Percentiles rank a stretch among this genome's conserved stretches.
These are phyloP conservation scores for Colletotrichum graminicola DNA, from an alignment of 2,329 filamentous ascomycete species.

Conservation along the genomic window DNA sequence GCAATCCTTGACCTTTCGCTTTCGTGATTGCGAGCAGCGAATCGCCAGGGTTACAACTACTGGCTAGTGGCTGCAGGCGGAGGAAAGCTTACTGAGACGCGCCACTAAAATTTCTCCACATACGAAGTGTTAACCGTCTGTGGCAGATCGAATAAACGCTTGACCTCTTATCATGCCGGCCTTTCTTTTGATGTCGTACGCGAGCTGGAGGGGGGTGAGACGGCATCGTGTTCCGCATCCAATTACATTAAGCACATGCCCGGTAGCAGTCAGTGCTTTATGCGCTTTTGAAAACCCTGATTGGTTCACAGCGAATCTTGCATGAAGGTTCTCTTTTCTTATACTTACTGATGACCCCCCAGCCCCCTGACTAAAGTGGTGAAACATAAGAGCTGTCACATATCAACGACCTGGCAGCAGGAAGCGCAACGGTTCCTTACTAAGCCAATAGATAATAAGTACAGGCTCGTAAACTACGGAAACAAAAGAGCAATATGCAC, in stretches of 20 bases:
- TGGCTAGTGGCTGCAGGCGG: not conserved
- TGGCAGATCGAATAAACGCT: conserved; percentile 17
- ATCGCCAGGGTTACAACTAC: not conserved
- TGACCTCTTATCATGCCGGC: not conserved
- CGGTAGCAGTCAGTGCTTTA: not conserved
- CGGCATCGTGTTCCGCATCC: not conserved
- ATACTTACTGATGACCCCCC: not conserved
- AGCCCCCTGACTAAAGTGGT: too few relatives aligned
- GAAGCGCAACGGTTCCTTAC: not conserved
- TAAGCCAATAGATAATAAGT: too few relatives aligned
- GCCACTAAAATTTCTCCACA: conserved; percentile 1
- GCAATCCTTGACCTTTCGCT: not conserved
- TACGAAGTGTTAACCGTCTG: conserved; percentile 12
- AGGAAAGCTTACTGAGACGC: conserved; percentile 6
- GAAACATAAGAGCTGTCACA: not conserved
- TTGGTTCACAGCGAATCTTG: not conserved
- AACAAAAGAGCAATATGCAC: too few relatives aligned
- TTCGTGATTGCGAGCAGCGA: not conserved
- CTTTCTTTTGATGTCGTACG: not conserved
- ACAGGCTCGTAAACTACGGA: too few relatives aligned
- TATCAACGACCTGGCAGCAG: not conserved
- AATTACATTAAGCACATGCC: not conserved
- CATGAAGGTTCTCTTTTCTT: too few relatives aligned
- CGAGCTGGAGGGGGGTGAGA: not conserved
- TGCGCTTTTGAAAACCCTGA: not conserved